phyloP scores from a whole-genome alignment of 1,284 basidiomycete genomes.

The Malassezia slooffiae region DNA sequence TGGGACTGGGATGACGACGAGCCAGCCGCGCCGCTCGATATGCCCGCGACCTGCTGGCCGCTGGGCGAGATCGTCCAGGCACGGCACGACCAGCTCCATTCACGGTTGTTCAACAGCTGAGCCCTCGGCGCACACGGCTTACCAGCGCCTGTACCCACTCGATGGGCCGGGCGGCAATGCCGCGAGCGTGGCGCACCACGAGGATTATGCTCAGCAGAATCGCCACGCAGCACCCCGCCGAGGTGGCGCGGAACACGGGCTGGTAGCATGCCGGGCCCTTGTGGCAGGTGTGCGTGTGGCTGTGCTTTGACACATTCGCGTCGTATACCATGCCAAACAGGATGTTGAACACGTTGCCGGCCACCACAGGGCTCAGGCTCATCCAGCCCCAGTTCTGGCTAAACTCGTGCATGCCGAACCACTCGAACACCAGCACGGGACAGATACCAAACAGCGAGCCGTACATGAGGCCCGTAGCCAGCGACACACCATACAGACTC shows the following conservation, averaged over 20 bases:
- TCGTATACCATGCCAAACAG: constrained; percentile 57
- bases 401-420: constrained; percentile 74
- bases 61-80: constrained; percentile 83
- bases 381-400: constrained; percentile 78
- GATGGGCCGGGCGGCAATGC: too few relatives aligned
- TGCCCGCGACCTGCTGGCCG: constrained; percentile 82
- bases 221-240: constrained; percentile 23
- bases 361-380: constrained; percentile 63
- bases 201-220: constrained; percentile 25
- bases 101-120: constrained; percentile 74
- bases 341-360: constrained; percentile 72
- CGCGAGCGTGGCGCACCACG: constrained; percentile 12
- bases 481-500: constrained; percentile 64
- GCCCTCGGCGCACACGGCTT: too few relatives aligned
- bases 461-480: constrained; percentile 62
- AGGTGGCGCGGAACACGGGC: constrained; percentile 34
- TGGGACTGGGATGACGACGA: constrained; percentile 46
- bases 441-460: constrained; percentile 66
- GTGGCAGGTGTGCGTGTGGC: constrained; percentile 26
- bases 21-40: neutral
- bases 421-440: constrained; percentile 68
- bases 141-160: neutral
- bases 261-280: constrained; percentile 43
- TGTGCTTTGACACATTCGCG: constrained; percentile 6
- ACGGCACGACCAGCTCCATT: constrained; percentile 87